Percentiles rank a stretch among this genome's conserved stretches.
phyloP scores from a whole-genome alignment of 208 protist genomes.

The Acanthamoeba rhysodes region DNA sequence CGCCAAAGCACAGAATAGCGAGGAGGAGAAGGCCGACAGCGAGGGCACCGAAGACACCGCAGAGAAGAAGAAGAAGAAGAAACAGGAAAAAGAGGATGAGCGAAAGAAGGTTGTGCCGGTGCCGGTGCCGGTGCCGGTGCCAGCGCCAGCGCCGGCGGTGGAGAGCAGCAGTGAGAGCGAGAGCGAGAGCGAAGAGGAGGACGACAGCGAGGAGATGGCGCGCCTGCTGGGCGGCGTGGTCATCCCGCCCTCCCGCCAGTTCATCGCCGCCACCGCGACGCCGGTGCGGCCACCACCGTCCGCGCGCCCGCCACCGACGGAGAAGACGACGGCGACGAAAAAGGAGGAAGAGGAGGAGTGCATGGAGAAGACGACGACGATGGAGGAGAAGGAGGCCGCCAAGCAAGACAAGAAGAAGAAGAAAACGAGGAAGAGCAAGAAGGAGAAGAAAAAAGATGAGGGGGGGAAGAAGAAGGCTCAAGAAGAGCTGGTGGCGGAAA shows the following conservation, averaged over 20 bases:
- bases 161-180: not conserved
- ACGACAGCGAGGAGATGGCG: slow-evolving; percentile 28
- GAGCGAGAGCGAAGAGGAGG: not conserved
- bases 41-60: not conserved
- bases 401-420: not conserved
- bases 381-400: not conserved
- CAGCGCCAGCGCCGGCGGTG: not conserved
- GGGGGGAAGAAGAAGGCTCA: no score
- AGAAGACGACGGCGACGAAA: not conserved
- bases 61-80: not conserved
- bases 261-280: not conserved
- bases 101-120: not conserved
- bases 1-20: no score
- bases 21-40: no score
- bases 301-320: not conserved
- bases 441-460: no score
- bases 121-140: not conserved
- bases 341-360: not conserved
- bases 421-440: not conserved
- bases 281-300: not conserved
- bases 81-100: not conserved
- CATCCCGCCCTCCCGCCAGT: slow-evolving; percentile 5
- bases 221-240: not conserved
- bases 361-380: not conserved
- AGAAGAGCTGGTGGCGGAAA: no score